These are phyloP conservation scores for Xylaria telfairii DNA, from an alignment of 495 filamentous ascomycete species.

Conservation along the genomic window DNA sequence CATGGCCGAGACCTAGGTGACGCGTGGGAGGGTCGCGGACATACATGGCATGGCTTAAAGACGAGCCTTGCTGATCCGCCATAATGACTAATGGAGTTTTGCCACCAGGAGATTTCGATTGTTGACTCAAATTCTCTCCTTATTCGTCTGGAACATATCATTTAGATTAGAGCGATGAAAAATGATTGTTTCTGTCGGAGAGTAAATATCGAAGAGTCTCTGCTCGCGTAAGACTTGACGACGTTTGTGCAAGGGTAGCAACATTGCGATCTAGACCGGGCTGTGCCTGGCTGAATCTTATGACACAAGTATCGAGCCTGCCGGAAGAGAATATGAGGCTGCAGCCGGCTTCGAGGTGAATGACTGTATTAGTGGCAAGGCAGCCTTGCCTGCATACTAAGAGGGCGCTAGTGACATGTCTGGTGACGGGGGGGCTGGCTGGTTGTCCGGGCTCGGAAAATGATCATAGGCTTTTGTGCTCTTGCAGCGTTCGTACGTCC, in stretches of 20 bases:
- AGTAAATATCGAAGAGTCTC: background rate
- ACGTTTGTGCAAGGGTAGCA: background rate
- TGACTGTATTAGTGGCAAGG: background rate
- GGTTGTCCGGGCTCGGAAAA: background rate
- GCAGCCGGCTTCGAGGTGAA: background rate
- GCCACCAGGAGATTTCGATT: background rate
- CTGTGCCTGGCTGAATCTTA: background rate
- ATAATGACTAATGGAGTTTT: background rate
- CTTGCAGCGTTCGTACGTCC: background rate
- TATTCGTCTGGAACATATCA: background rate
- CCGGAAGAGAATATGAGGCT: background rate
- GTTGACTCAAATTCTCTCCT: background rate
- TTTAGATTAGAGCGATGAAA: background rate
- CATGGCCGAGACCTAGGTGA: background rate
- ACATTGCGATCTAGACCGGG: background rate
- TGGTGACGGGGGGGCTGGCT: background rate
- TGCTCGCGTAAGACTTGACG: background rate
- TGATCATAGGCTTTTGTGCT: background rate
- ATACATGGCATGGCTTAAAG: background rate
- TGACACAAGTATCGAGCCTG: background rate
- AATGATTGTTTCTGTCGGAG: background rate
- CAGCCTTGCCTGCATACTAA: background rate
- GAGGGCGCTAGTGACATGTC: background rate
- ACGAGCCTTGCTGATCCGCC: slow-evolving; percentile 23
- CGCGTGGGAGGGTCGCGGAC: background rate